Evolutionary conservation across 345 rosid species (phyloP).

Genomic region (Salix purpurea): DNA sequence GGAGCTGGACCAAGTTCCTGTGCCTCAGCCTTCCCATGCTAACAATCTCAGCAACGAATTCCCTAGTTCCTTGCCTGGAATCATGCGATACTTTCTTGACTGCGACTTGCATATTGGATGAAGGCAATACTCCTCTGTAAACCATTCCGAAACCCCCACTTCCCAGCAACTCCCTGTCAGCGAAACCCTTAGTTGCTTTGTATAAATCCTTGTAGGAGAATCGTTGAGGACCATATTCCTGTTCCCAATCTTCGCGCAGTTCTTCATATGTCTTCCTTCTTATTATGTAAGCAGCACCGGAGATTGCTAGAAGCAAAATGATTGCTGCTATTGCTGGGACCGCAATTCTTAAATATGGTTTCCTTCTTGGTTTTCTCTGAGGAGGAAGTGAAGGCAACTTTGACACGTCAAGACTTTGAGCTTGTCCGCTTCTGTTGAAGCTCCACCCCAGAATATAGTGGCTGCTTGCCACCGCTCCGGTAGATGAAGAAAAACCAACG

Average conservation of each 20-base stretch:
- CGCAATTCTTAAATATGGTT: background rate
- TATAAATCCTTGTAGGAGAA: conserved; percentile 10
- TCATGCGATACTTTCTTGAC: background rate
- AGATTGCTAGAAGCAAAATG: background rate
- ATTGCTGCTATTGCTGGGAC: background rate
- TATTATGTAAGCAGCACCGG: background rate
- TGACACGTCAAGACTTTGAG: background rate
- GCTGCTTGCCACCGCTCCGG: conserved; percentile 8
- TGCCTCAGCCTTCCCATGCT: conserved; percentile 5
- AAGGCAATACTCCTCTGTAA: background rate
- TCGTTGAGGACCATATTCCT: conserved; percentile 10
- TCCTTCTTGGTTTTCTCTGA: background rate
- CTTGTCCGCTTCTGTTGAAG: conserved; percentile 13
- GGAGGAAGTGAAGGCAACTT: background rate
- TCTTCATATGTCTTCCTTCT: conserved; percentile 3
- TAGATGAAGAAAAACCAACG: conserved; percentile 19
- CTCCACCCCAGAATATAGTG: conserved; percentile 24
- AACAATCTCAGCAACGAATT: conserved; percentile 3
- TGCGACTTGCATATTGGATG: background rate
- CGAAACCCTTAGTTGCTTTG: conserved; percentile 6
- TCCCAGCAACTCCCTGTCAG: background rate
- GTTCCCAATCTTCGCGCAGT: conserved; percentile 2
- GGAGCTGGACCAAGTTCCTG: background rate
- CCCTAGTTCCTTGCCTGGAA: background rate
- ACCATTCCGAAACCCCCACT: conserved; percentile 6